Evolutionary conservation across 2,329 filamentous ascomycete genomes (phyloP).

Genomic region (Podosphaera aphanis): DNA sequence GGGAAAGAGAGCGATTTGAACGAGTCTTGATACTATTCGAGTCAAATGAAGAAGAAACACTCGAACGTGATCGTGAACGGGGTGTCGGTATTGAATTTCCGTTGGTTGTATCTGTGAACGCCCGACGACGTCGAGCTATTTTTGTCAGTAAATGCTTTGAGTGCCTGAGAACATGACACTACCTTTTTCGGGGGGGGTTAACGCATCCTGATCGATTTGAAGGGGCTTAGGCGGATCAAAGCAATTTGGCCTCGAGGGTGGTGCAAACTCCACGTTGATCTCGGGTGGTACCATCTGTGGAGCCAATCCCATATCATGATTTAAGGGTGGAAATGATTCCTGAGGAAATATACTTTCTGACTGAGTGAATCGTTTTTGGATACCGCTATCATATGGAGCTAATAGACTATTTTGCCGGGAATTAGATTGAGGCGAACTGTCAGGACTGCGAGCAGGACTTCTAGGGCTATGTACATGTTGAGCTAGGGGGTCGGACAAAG

Average conservation of each 20-base stretch:
- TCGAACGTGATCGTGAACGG: conserved; percentile 25
- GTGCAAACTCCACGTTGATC: conserved; percentile 84
- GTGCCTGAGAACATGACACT: conserved; percentile 11
- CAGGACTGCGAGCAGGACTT: conserved; percentile 55
- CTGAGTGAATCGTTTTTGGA: conserved; percentile 22
- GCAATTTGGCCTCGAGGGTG: conserved; percentile 40
- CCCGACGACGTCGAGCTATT: conserved; percentile 16
- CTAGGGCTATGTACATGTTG: conserved; percentile 33
- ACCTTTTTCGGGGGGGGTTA: conserved; percentile 61
- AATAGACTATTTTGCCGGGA: conserved; percentile 30
- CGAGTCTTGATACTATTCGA: conserved; percentile 21
- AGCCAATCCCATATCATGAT: conserved; percentile 40
- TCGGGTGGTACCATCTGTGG: conserved; percentile 73
- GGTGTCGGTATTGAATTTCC: conserved; percentile 18
- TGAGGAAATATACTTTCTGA: conserved; percentile 28
- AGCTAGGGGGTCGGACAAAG: conserved; percentile 42
- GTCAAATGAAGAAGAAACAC: conserved; percentile 30
- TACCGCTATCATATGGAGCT: neutral
- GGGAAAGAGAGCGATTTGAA: conserved; percentile 32
- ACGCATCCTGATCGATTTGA: conserved; percentile 46
- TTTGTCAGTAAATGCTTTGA: conserved; percentile 6
- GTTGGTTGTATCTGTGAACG: conserved; percentile 16
- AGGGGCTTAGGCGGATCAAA: conserved; percentile 42
- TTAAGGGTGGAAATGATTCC: conserved; percentile 23
- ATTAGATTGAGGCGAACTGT: conserved; percentile 37